A percentile compares a stretch with the other conserved stretches of the same genome.
Evolutionary conservation across 768 basidiomycete species (phyloP).

Genomic region (Calocybe indica): DNA sequence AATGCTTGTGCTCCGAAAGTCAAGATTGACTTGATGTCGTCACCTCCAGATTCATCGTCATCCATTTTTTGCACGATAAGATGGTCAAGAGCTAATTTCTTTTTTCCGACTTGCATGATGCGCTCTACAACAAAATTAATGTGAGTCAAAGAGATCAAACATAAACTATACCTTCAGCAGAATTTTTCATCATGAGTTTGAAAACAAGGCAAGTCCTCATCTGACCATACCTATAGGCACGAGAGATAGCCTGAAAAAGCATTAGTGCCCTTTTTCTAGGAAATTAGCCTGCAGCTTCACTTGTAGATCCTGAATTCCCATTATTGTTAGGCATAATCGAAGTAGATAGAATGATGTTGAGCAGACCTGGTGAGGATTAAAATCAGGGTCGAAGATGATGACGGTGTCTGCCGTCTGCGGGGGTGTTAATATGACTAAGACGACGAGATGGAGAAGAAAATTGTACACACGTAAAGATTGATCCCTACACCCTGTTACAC

Average conservation of each 20-base stretch:
- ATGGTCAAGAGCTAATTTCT: slow-evolving; percentile 91
- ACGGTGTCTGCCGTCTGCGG: slow-evolving; percentile 85
- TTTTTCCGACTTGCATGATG: slow-evolving; percentile 90
- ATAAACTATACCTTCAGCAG: slow-evolving; percentile 66
- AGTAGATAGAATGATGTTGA: not conserved
- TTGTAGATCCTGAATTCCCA: slow-evolving; percentile 65
- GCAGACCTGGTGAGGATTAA: slow-evolving; percentile 90
- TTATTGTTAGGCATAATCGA: not conserved
- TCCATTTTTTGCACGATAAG: slow-evolving; percentile 96
- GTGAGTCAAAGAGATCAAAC: not conserved
- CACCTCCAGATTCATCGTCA: slow-evolving; percentile 62
- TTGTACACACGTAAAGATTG: slow-evolving; percentile 53
- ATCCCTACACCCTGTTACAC: slow-evolving; percentile 70
- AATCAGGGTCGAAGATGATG: slow-evolving; percentile 92
- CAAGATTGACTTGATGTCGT: slow-evolving; percentile 85
- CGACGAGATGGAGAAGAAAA: not conserved
- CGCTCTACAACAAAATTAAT: slow-evolving; percentile 51
- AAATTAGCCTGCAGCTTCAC: slow-evolving; percentile 32
- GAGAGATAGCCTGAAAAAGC: slow-evolving; percentile 74
- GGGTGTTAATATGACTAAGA: slow-evolving; percentile 18
- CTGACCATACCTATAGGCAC: slow-evolving; percentile 93
- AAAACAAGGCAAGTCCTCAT: slow-evolving; percentile 92
- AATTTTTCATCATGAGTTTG: slow-evolving; percentile 93
- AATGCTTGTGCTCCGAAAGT: slow-evolving; percentile 85
- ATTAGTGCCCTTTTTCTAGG: slow-evolving; percentile 1